Evolutionary conservation across 2,329 filamentous ascomycete species (phyloP), one percentile per base, ranked within the genome.

Genomic region (Phialocephala subalpina): DNA sequence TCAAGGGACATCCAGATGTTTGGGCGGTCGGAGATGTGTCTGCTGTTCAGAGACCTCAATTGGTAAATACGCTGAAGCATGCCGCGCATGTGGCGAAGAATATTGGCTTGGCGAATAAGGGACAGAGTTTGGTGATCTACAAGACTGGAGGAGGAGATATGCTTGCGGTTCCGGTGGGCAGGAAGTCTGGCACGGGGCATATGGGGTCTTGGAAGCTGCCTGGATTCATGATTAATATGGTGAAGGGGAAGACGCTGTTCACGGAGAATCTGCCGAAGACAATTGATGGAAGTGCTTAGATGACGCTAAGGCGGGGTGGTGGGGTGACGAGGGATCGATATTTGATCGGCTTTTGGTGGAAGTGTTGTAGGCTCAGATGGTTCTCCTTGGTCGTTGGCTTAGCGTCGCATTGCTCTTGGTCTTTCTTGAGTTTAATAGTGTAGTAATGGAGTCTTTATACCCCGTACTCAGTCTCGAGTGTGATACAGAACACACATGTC

Each of bases 1-100:
- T 86, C 38, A 79, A 78, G 67, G 80, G 78, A 5, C 74, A 78
- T 25, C 74, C 80, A 11, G 70, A 73, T 49, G 66, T 73, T 1
- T 76, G 70, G 68, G 75, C 74, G 3, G 67, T 74, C 4, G 75
- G 75, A 2, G 75, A 76, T 67, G 58, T 74, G 12, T 69, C 68
- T 3, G 66, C 67, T 45, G 47, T 72, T 2, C 71, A 76, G 36
- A 56, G 57, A n/a, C 25, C 72, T 9, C 73, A 76, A 20, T 65
- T 67, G 42, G 55, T 74, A 3, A 55, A 63, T 33, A 53, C 65
- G 11, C 66, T 69, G 11, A 69, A 67, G 42, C 74, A 76, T 49
- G 64, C 66, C 16, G 42, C 57, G 11, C 66, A 74, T 67, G 45
- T 73, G 7, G 70, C 69, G 16, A 76, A 75, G 58, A 73, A 70